phyloP scores from a whole-genome alignment of 495 filamentous ascomycete species.

The Aspergillus sclerotioniger region DNA sequence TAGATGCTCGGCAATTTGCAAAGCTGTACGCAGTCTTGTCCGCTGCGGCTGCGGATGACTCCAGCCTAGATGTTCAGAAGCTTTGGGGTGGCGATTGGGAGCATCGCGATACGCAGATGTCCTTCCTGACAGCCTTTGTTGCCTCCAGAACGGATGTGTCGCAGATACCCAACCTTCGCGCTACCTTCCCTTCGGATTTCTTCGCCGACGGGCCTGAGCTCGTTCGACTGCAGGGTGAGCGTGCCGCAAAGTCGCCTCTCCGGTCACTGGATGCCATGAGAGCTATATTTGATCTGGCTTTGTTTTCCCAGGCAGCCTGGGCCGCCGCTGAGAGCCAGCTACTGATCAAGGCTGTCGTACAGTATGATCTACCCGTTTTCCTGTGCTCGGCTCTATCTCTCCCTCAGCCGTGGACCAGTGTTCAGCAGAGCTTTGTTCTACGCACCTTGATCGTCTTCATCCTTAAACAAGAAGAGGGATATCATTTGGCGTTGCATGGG shows the following conservation, averaged over 20 bases:
- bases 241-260: slow-evolving; percentile 78
- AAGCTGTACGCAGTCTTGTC: slow-evolving; percentile 73
- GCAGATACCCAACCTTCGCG: slow-evolving; percentile 74
- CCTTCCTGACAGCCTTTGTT: slow-evolving; percentile 81
- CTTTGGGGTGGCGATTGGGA: slow-evolving; percentile 94
- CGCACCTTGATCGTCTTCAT: slow-evolving; percentile 62
- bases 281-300: slow-evolving; percentile 73
- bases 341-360: slow-evolving; percentile 50
- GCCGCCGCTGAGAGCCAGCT: slow-evolving; percentile 64
- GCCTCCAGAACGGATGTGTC: slow-evolving; percentile 76
- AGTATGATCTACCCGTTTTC: slow-evolving; percentile 62
- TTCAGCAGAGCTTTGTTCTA: slow-evolving; percentile 61
- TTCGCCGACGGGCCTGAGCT: slow-evolving; percentile 70
- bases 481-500: slow-evolving; percentile 82
- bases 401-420: slow-evolving; percentile 61
- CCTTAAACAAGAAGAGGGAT: slow-evolving; percentile 60
- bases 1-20: slow-evolving; percentile 77
- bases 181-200: slow-evolving; percentile 72
- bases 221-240: slow-evolving; percentile 66
- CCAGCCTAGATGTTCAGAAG: slow-evolving; percentile 68
- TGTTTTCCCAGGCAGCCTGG: slow-evolving; percentile 63
- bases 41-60: slow-evolving; percentile 61
- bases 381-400: slow-evolving; percentile 72
- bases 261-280: slow-evolving; percentile 84
- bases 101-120: slow-evolving; percentile 80